Conservation (phyloP, 2,329 filamentous ascomycete genomes). For the Aureobasidium sp. region DNA sequence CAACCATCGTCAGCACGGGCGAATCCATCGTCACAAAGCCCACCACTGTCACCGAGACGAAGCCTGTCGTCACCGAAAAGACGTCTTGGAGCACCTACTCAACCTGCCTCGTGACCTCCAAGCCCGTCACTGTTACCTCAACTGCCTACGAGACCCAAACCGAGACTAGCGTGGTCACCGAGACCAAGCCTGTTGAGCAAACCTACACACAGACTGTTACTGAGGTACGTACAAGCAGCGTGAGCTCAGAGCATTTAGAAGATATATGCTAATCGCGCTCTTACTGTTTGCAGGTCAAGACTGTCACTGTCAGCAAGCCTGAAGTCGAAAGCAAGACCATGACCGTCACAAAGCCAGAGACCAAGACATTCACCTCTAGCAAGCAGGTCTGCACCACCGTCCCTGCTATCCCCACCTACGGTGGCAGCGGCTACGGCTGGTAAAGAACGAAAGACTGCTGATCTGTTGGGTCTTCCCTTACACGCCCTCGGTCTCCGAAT, state of each 20-base stretch:
- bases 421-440: neutral
- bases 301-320: neutral
- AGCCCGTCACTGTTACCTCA: neutral
- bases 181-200: neutral
- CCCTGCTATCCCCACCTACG: neutral
- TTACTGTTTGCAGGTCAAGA: neutral
- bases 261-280: neutral
- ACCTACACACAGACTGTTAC: neutral
- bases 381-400: slow-evolving; percentile 4
- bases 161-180: neutral
- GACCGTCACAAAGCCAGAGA: neutral
- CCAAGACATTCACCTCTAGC: neutral
- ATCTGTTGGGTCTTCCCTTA: neutral
- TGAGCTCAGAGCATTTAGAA: too few species aligned
- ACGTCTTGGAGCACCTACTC: neutral
- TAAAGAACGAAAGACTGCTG: neutral
- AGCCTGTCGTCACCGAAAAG: neutral
- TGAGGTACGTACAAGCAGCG: neutral
- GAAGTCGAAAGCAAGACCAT: neutral
- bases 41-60: neutral
- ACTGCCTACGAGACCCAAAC: neutral
- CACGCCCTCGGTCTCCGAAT: neutral
- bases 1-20: too few species aligned
- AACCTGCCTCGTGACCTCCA: neutral
- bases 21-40: neutral